phyloP scores from a whole-genome alignment of 2,329 filamentous ascomycete genomes.

The Arthrobotrys sphaeroides region DNA sequence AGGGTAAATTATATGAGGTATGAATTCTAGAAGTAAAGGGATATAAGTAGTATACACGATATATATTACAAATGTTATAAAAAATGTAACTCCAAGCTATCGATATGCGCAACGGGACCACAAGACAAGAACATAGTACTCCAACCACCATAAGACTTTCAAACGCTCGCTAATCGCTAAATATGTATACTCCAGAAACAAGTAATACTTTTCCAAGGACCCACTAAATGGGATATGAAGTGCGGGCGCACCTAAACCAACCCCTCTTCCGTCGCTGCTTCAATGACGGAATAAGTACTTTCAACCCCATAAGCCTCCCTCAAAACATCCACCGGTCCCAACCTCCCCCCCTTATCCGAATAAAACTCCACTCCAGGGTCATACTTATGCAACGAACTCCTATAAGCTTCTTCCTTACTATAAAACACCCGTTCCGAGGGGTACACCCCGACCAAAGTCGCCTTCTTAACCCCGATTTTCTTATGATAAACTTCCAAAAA shows the following conservation, averaged over 20 bases:
- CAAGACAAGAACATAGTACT: not conserved
- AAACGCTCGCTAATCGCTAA: slow-evolving; percentile 8
- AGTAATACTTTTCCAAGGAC: not conserved
- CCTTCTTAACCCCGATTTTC: not conserved
- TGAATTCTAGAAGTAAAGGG: no score
- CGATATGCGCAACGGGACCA: no score
- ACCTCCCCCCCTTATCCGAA: not conserved
- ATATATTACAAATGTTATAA: slow-evolving; percentile 1
- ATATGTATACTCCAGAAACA: not conserved
- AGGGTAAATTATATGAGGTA: no score
- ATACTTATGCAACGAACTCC: slow-evolving; percentile 41
- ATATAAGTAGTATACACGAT: not conserved
- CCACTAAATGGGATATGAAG: not conserved
- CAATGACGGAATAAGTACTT: not conserved
- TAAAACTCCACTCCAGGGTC: slow-evolving; percentile 23
- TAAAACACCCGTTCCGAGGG: slow-evolving; percentile 48
- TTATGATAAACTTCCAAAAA: slow-evolving; percentile 38
- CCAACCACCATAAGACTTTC: not conserved
- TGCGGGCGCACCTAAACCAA: not conserved
- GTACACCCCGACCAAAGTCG: slow-evolving; percentile 42
- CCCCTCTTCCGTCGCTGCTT: not conserved
- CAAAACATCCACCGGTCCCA: not conserved
- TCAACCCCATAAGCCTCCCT: slow-evolving; percentile 24
- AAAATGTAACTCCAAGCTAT: not conserved
- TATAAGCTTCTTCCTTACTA: slow-evolving; percentile 20